phyloP scores from a whole-genome alignment of 208 protist genomes.

The Crithidia bombi region DNA sequence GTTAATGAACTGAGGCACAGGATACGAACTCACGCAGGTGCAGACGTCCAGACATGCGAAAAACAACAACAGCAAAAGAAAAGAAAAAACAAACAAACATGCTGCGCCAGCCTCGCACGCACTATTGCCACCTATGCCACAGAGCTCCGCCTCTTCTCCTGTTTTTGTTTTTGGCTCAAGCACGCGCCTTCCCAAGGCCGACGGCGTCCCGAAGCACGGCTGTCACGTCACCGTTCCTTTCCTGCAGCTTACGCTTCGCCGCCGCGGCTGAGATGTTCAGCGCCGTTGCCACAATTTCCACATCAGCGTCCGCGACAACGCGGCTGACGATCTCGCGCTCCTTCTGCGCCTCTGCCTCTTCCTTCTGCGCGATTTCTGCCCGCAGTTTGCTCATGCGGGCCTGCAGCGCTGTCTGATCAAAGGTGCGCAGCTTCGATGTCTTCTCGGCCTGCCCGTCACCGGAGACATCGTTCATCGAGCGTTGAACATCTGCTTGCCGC shows the following conservation, averaged over 20 bases:
- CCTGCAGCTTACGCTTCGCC: conserved; percentile 56
- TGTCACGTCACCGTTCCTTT: conserved; percentile 62
- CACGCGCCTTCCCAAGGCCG: conserved; percentile 62
- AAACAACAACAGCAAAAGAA: conserved; percentile 22
- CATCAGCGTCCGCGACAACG: conserved; percentile 51
- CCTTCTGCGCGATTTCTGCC: conserved; percentile 66
- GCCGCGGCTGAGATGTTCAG: conserved; percentile 38
- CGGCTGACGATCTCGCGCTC: conserved; percentile 54
- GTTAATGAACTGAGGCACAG: neutral
- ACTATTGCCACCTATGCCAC: neutral
- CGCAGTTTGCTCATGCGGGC: conserved; percentile 72
- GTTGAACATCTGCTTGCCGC: conserved; percentile 75
- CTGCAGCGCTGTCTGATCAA: conserved; percentile 71
- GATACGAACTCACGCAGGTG: too few species aligned
- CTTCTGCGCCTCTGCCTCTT: conserved; percentile 55
- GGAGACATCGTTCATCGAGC: conserved; percentile 75
- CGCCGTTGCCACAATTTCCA: conserved; percentile 50
- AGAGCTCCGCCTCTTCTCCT: neutral
- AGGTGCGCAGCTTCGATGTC: conserved; percentile 69
- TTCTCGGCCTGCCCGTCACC: conserved; percentile 62
- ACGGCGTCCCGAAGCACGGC: conserved; percentile 69
- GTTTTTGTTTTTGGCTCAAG: conserved; percentile 2
- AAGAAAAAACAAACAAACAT: conserved; percentile 9
- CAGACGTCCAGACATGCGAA: too few species aligned
- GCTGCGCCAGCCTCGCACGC: neutral